Conservation (phyloP, 306 rosid species). For the Betula pendula region DNA sequence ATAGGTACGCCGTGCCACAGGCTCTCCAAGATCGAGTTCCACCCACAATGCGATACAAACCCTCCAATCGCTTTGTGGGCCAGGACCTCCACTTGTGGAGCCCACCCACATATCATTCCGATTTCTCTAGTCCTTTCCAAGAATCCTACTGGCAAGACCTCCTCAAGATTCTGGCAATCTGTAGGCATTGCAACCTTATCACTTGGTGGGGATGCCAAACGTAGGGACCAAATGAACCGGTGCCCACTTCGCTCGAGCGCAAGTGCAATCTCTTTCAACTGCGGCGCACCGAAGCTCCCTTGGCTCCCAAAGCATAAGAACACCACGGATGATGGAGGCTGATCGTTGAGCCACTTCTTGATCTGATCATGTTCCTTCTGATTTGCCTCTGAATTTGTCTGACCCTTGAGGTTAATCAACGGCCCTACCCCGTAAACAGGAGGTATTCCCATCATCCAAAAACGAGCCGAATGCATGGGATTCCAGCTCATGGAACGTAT, state of each 20-base stretch:
- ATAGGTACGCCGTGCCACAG: conserved; percentile 24
- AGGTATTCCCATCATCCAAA: neutral
- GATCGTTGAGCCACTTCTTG: conserved; percentile 43
- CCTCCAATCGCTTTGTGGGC: conserved; percentile 20
- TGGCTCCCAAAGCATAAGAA: conserved; percentile 48
- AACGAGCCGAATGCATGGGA: conserved; percentile 33
- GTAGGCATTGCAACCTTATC: neutral
- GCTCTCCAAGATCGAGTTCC: conserved; percentile 32
- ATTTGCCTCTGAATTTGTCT: neutral
- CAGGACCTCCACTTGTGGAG: conserved; percentile 25
- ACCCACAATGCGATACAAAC: conserved; percentile 30
- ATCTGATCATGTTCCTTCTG: conserved; percentile 4
- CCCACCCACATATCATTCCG: conserved; percentile 35
- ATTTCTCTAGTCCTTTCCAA: neutral
- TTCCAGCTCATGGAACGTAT: conserved; percentile 32
- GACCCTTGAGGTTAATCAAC: conserved; percentile 9
- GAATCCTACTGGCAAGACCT: conserved; percentile 20
- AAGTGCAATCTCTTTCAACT: conserved; percentile 35
- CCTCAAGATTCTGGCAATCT: neutral
- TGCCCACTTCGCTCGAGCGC: conserved; percentile 30
- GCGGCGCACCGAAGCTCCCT: conserved; percentile 32
- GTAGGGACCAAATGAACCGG: conserved; percentile 27
- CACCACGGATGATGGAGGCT: conserved; percentile 39
- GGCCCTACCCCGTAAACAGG: conserved; percentile 44
- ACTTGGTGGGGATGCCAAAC: neutral